phyloP scores from a whole-genome alignment of 768 basidiomycete species.

The Melanogaster broomeanus region DNA sequence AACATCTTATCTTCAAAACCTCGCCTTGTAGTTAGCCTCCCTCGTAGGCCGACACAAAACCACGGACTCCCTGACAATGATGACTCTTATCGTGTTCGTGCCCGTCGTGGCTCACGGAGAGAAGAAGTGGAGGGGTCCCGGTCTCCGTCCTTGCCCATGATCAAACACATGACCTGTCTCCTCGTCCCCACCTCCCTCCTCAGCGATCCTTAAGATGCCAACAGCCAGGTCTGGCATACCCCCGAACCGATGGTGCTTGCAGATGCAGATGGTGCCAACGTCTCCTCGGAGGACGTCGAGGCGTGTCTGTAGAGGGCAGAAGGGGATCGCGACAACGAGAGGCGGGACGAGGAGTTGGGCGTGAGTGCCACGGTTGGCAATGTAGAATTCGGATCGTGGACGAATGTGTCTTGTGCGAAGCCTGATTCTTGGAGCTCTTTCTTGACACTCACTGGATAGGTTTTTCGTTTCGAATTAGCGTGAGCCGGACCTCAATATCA shows the following conservation, averaged over 20 bases:
- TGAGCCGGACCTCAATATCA: background rate
- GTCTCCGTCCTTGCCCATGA: too few relatives aligned
- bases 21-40: too few relatives aligned
- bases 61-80: background rate
- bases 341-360: background rate
- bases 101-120: background rate
- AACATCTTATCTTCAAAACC: background rate
- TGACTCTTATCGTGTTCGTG: background rate
- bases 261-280: background rate
- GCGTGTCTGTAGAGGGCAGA: background rate
- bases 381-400: background rate
- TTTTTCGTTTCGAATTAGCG: too few relatives aligned
- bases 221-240: conserved; percentile 5
- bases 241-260: background rate
- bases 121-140: background rate
- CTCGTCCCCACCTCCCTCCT: background rate
- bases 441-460: conserved; percentile 15
- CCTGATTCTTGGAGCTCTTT: conserved; percentile 13
- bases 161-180: too few relatives aligned
- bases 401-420: conserved; percentile 18
- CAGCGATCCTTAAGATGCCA: background rate
- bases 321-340: background rate
- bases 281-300: background rate
- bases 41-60: background rate
- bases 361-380: too few relatives aligned